Evolutionary conservation across 306 rosid species (phyloP), one percentile per base, ranked within the genome.

Genomic region (Rubus parviflorus): DNA sequence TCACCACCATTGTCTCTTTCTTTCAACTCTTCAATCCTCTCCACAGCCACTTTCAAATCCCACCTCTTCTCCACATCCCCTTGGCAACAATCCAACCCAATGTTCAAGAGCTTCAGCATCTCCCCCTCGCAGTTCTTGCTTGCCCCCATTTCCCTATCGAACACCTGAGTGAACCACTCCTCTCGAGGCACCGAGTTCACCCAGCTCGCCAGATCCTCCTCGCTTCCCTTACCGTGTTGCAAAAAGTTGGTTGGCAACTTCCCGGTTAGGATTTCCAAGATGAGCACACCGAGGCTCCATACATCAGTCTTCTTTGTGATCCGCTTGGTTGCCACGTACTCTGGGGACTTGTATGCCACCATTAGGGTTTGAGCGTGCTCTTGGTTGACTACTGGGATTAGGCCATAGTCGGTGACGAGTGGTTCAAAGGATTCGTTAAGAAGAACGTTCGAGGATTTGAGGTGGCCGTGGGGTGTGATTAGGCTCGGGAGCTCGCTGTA

Each of bases 231-330:
- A 30, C 87, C 85, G 5, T 85, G 86, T 45, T 87, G 96, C 70
- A 88, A 41, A 47, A 88, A 84, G 78, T 75, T 85, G 4, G 93
- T 81, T 0, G 90, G 86, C 68, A 84, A 81, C 75, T 88, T 88
- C 17, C 96, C 97, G 0, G 94, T 89, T 23, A 96, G 56, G 3
- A 86, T 91, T 85, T 96, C 98, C 12, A 92, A 30, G 56, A 92
- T 87, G 48, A 96, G 46, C 67, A 91, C 78, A 38, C 99, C 99
- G 15, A 96, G 88, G 48, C 93, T 72, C 99, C 99, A 96, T 13
- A 93, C 83, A 8, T 96, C 99, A 2, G 88, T 89, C 81, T 91
- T 96, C 97, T 87, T 92, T 25, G 99, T 89, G 42, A 93, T 86
- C 20, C 96, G 85, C 20, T 93, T 87, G 1, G 87, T 86, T 9